Evolutionary conservation across 1,139 yeast species (phyloP).

Genomic region (Candida glucosophila): DNA sequence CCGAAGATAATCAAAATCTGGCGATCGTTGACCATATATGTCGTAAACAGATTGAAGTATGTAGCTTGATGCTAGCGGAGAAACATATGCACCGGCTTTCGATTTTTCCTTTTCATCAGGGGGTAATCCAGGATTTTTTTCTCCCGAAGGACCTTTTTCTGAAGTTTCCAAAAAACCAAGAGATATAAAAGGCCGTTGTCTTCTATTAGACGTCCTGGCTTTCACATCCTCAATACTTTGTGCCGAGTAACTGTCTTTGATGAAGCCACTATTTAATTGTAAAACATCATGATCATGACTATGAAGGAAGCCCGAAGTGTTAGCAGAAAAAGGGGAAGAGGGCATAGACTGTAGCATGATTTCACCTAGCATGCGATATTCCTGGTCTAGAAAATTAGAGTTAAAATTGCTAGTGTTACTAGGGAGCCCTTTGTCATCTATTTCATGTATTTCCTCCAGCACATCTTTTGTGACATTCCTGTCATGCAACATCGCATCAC

Average conservation of each 20-base stretch:
- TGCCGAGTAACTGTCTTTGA: constrained; percentile 24
- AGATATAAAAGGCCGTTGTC: constrained; percentile 39
- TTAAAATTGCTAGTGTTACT: constrained; percentile 16
- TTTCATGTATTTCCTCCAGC: background rate
- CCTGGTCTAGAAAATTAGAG: constrained; percentile 43
- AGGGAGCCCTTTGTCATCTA: too few species aligned
- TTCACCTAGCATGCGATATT: constrained; percentile 52
- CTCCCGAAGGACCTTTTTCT: constrained; percentile 5
- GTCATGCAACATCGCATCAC: constrained; percentile 14
- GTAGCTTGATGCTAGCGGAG: constrained; percentile 54
- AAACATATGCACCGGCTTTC: constrained; percentile 23
- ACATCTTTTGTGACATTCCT: constrained; percentile 6
- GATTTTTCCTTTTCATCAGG: constrained; percentile 1
- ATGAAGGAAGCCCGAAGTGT: constrained; percentile 19
- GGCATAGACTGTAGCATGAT: constrained; percentile 43
- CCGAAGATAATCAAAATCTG: constrained; percentile 58
- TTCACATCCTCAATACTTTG: too few species aligned
- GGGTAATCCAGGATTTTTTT: background rate
- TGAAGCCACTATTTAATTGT: constrained; percentile 10
- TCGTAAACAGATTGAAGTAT: constrained; percentile 58
- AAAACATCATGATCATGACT: constrained; percentile 8
- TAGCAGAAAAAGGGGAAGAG: constrained; percentile 39
- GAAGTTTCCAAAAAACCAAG: constrained; percentile 19
- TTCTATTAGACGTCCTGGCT: too few species aligned
- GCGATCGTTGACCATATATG: constrained; percentile 46